Evolutionary conservation across 306 rosid species (phyloP), one percentile per base, ranked within the genome.

Genomic region (Mimosa bimucronata): DNA sequence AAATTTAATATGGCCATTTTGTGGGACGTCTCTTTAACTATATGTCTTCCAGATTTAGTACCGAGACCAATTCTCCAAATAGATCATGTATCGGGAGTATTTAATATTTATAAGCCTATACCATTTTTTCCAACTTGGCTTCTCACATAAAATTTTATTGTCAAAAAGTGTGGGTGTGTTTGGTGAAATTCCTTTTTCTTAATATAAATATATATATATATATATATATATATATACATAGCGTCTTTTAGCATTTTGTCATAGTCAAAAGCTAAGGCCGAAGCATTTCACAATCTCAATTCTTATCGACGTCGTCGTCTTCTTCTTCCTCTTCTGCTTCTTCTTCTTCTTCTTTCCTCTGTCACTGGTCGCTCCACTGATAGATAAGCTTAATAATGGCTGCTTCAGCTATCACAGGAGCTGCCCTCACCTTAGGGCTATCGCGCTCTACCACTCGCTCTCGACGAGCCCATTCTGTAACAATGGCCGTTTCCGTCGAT

Each of bases 401-500:
- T 11, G 83, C 70, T 81, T 73, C 89, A 64, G 78, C 88, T 62
- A 62, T 85, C 16, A 21, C 89, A 10, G 86, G 88, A 55, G 80
- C 83, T 1, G 82, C 87, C 18, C 74, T 87, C 1, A 80, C 84
- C 15, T 62, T 88, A 0, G 91, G 89, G 28, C 83, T 91, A 23
- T 81, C 88, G 3, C 74, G 85, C 29, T 85, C 92, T 8, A 72
- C 72, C 2, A 71, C 14, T 26, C 44, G 73, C 60, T 69, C 66
- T 69, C n/a, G n/a, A n/a, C 37, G 25, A 64, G 15, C 80, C 48
- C 87, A 31, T 73, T 69, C 76, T 6, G 57, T 91, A 48, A 84
- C 72, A 78, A 89, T 93, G 99, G 87, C 99, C 4, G 90, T 90
- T 7, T 90, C 99, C 9, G 83, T 86, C 62, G 97, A 95, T 73